These are phyloP conservation scores for Boletellus ananiceps DNA, from an alignment of 768 basidiomycete genomes.

Conservation along the genomic window DNA sequence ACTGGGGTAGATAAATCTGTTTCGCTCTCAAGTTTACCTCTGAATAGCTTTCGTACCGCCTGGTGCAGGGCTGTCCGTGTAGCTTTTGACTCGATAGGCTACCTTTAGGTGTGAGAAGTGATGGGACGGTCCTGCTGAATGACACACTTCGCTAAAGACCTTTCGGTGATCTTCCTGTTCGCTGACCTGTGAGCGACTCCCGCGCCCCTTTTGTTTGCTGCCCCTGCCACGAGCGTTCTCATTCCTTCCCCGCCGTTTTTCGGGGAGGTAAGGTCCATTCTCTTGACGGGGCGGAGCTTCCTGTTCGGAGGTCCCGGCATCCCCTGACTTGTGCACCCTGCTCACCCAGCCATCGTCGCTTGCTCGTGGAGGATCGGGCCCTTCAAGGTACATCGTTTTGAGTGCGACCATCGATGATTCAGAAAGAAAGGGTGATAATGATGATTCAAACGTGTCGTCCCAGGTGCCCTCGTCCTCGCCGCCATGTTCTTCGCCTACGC, in stretches of 20 bases:
- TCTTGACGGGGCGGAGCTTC: constrained; percentile 5
- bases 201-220: constrained; percentile 43
- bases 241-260: constrained; percentile 36
- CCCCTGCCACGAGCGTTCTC: constrained; percentile 39
- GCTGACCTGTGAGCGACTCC: constrained; percentile 37
- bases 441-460: constrained; percentile 55
- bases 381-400: constrained; percentile 75
- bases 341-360: constrained; percentile 75
- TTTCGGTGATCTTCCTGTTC: constrained; percentile 62
- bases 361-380: constrained; percentile 68
- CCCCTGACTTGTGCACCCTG: constrained; percentile 35
- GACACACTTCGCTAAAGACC: constrained; percentile 76
- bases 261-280: constrained; percentile 21
- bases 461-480: constrained; percentile 45
- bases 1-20: constrained; percentile 51
- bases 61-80: constrained; percentile 81
- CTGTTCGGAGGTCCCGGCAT: constrained; percentile 15
- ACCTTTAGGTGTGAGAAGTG: constrained; percentile 13
- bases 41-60: constrained; percentile 73
- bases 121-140: constrained; percentile 13
- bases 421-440: constrained; percentile 61
- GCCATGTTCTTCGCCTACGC: neutral
- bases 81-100: constrained; percentile 83
- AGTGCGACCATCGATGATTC: constrained; percentile 54
- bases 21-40: constrained; percentile 80